Base-by-base conservation (phyloP, 1,284 basidiomycete genomes). In the Rhodotorula sp. region DNA sequence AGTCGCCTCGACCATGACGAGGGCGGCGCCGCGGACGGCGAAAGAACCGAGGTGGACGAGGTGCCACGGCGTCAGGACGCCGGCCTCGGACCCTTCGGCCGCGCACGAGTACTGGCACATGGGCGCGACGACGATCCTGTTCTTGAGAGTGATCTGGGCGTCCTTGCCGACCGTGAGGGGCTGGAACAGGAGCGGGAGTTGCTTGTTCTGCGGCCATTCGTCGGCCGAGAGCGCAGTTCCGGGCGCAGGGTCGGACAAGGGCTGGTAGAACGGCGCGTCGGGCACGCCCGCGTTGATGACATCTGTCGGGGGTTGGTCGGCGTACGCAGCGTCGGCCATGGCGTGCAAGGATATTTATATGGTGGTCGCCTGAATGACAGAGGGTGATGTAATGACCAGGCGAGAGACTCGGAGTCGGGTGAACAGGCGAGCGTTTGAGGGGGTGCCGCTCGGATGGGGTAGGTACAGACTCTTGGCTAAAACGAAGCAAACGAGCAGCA, bases 31-130 rank as follows among this genome's bases (percentile, higher is more conserved):
- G 3, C 83, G 81, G 61, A 82, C 60, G 1, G 69, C 72, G 29
- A 69, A 64, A 74, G 86, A 86, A 23, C 87, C 88, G 52, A 88
- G 84, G 79, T 92, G 90, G 31, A 91, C 89, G 20, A 92, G 81
- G 80, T 93, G 91, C 88, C 69, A 91, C 76, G 91, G 88, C 0
- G 90, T 70, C 90, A 34, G 87, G 86, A 80, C 88, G 86, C 12
- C 91, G 88, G 73, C 89, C 82, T 71, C 63, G 1, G 57, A 54
- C 12, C 62, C 64, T 58, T 90, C 67, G 4, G 57, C 23, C 20
- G 62, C 85, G 7, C 88, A 84, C 62, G 88, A 89, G 82, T 92
- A 92, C 64, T 77, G 74, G 60, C 70, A 72, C 70, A 71, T 70
- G 70, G 84, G 60, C 75, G 85, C 84, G 58, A 87, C 88, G 75